Evolutionary conservation across 192 early-diverging fungal genomes (phyloP), one percentile per base, ranked within the genome.

Genomic region (Entomortierella beljakovae): DNA sequence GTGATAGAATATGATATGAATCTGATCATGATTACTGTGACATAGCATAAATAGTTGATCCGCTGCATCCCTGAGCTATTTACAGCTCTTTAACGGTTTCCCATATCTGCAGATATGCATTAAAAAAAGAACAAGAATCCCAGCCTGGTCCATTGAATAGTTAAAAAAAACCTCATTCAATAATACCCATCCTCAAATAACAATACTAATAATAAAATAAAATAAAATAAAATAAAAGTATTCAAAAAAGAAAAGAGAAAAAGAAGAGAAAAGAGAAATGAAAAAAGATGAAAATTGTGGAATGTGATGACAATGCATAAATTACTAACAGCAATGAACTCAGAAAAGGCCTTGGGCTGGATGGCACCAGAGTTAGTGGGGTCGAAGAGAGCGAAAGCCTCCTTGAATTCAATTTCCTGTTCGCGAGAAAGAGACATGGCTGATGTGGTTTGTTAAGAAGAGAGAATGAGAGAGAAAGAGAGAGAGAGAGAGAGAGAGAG

Each of bases 321-420:
- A 33, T 20, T 64, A 71, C 70, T 65, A 59, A 64, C 75, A 79
- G 75, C 75, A n/a, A 79, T 43, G 42, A 79, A 79, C 31, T 79
- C 75, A 33, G 54, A 25, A 52, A 79, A 70, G 75, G 75, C 75
- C 68, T 69, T 62, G 61, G 75, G 75, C 61, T 79, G 75, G 67
- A 79, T 70, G 57, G 52, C 48, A 35, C 75, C 75, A 50, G 75
- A 79, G 75, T 79, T 79, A 57, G 75, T 79, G 62, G 75, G 75
- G 67, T 79, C 75, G 62, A 79, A 79, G 67, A 79, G 75, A 51
- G 75, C 75, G 38, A 79, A 79, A 23, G 75, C 75, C 75, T 79
- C 75, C 67, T 74, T 74, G 67, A 60, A 64, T 37, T 82, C 71
- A 67, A 81, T 74, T 75, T 82, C 72, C 68, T 82, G 66, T 42